A percentile compares a stretch with the other conserved stretches of the same genome.
Evolutionary conservation across 371 early-diverging fungal species (phyloP).

Genomic region (Mucor indicus): DNA sequence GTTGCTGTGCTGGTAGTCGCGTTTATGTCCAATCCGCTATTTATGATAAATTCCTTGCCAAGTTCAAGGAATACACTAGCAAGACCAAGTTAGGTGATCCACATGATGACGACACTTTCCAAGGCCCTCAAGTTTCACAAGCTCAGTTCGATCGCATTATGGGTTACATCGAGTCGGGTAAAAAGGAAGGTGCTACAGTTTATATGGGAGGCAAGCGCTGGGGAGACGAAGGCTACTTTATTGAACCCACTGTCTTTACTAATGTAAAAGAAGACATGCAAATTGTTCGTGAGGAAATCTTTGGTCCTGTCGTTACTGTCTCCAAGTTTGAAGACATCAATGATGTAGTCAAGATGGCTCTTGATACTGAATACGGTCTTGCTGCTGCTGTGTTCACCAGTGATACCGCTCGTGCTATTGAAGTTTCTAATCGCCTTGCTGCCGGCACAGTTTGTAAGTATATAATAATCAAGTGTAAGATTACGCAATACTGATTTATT

Average conservation of each 20-base stretch:
- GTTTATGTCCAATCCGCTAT: slow-evolving; percentile 78
- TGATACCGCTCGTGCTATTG: slow-evolving; percentile 65
- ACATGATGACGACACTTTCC: slow-evolving; percentile 51
- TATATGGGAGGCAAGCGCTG: slow-evolving; percentile 47
- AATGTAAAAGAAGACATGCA: slow-evolving; percentile 52
- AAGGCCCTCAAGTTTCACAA: slow-evolving; percentile 78
- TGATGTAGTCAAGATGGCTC: slow-evolving; percentile 71
- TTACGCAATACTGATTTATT: background rate
- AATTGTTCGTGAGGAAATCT: slow-evolving; percentile 72
- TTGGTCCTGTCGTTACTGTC: slow-evolving; percentile 77
- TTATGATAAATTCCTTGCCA: slow-evolving; percentile 68
- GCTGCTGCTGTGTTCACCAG: slow-evolving; percentile 82
- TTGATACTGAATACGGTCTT: slow-evolving; percentile 71
- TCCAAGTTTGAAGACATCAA: slow-evolving; percentile 63
- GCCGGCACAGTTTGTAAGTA: slow-evolving; percentile 58
- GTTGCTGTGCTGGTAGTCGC: slow-evolving; percentile 82
- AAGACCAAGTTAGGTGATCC: slow-evolving; percentile 62
- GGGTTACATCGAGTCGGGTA: slow-evolving; percentile 51
- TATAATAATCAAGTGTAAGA: slow-evolving; percentile 18
- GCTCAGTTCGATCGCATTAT: slow-evolving; percentile 71
- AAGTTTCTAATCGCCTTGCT: slow-evolving; percentile 62
- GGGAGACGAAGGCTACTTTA: slow-evolving; percentile 49
- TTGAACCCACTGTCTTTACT: slow-evolving; percentile 49
- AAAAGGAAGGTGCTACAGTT: slow-evolving; percentile 49
- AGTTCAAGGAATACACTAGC: slow-evolving; percentile 58